phyloP scores from a whole-genome alignment of 2,329 filamentous ascomycete genomes.

The Aspergillus hiratsukae region DNA sequence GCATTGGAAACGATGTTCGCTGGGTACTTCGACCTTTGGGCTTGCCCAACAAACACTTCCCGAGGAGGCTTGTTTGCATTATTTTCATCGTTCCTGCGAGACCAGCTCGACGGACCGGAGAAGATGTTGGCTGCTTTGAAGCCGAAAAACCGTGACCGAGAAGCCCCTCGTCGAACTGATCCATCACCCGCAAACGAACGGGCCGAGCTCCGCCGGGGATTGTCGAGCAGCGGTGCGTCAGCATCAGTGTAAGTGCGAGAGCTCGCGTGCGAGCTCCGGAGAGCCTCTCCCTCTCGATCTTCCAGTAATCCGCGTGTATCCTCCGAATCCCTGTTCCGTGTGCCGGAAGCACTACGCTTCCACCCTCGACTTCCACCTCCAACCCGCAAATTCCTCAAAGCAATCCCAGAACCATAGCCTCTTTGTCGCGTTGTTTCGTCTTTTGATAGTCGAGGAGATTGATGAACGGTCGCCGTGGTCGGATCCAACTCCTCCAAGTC shows the following conservation, averaged over 20 bases:
- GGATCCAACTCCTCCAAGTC: slow-evolving; percentile 46
- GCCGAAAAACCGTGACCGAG: slow-evolving; percentile 60
- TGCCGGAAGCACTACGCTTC: slow-evolving; percentile 38
- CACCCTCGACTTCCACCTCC: slow-evolving; percentile 43
- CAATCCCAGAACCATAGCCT: slow-evolving; percentile 38
- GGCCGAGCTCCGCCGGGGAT: slow-evolving; percentile 38
- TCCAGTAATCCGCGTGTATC: slow-evolving; percentile 65
- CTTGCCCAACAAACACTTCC: slow-evolving; percentile 68
- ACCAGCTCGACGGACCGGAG: slow-evolving; percentile 17
- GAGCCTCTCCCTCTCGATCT: slow-evolving; percentile 53
- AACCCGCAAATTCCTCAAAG: slow-evolving; percentile 48
- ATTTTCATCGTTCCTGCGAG: slow-evolving; percentile 36
- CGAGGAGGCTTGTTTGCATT: slow-evolving; percentile 56
- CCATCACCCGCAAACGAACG: slow-evolving; percentile 30
- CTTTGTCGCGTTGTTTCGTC: slow-evolving; percentile 24
- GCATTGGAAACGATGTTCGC: slow-evolving; percentile 92
- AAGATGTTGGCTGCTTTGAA: slow-evolving; percentile 51
- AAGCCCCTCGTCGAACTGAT: slow-evolving; percentile 46
- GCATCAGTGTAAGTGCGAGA: slow-evolving; percentile 56
- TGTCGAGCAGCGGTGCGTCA: slow-evolving; percentile 67
- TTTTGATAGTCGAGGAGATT: slow-evolving; percentile 19
- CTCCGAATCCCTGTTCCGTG: slow-evolving; percentile 38
- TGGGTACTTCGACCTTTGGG: slow-evolving; percentile 72
- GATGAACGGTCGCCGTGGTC: slow-evolving; percentile 22
- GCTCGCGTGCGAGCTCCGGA: slow-evolving; percentile 58